Evolutionary conservation across 768 basidiomycete species (phyloP), one percentile per base, ranked within the genome.

Genomic region (Trametes elegans): DNA sequence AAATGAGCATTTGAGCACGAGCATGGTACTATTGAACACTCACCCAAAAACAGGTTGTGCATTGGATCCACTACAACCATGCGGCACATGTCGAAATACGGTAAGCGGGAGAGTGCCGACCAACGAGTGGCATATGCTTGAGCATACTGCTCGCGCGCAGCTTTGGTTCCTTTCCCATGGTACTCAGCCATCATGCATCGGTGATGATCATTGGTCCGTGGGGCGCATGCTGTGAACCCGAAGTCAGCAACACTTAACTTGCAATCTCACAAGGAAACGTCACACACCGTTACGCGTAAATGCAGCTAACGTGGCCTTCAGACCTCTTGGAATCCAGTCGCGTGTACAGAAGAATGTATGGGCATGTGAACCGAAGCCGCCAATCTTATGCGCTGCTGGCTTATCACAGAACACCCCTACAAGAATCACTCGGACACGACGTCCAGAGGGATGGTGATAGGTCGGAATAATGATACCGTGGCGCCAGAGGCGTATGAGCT

Each of bases 391-490:
- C 0, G 69, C 70, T 3, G 73, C 75, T 1, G 73, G 74, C 39
- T 74, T 72, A 45, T 74, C 70, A 38, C 74, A 76, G 5, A 70
- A 58, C 10, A 76, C 57, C 0, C 67, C 70, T 5, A 73, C 64
- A 0, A 74, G 57, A 2, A 69, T 64, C 4, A 74, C 64, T 0
- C 71, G 63, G 6, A 73, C 64, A 0, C 64, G 64, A 0, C 69
- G 66, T 0, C 72, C 70, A 6, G 66, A 32, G 9, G 57, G 57
- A 23, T 16, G 32, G 0, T 0, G 39, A 23, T 64, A 35, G 1
- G 57, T 59, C 7, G 14, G 46, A 3, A 59, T 19, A 14, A 49
- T n/a, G 0, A 54, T 24, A 5, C 57, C 57, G 10, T 49, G 14
- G 2, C 34, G 28, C 57, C 57, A 59, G 1, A 59, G 32, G 2